These are phyloP conservation scores for Bjerkandera adusta DNA, from an alignment of 1,284 basidiomycete species.

Conservation along the genomic window DNA sequence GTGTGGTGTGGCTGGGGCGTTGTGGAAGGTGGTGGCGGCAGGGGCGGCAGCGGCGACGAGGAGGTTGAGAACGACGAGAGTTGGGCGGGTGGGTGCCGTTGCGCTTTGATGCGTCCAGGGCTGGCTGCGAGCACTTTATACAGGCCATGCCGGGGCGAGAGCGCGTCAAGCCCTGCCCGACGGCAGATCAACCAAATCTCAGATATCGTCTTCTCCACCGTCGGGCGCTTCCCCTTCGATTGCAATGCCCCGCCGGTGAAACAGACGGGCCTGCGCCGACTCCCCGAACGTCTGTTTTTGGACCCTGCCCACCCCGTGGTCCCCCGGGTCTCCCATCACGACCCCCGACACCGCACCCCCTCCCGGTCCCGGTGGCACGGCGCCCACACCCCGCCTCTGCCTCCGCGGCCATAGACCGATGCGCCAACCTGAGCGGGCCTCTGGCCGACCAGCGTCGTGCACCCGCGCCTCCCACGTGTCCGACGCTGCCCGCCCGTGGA, in stretches of 20 bases:
- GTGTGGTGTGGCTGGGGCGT: not conserved
- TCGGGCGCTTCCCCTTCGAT: no score
- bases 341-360: no score
- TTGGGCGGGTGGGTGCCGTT: not conserved
- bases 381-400: no score
- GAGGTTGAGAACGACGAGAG: not conserved
- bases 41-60: not conserved
- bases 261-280: not conserved
- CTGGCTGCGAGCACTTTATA: conserved; percentile 11
- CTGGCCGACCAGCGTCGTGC: no score
- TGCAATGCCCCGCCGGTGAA: conserved; percentile 1
- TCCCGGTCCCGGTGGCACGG: no score
- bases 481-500: no score
- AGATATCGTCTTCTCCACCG: conserved; percentile 1
- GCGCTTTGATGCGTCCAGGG: not conserved
- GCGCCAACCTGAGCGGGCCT: no score
- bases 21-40: not conserved
- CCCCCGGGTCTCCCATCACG: no score
- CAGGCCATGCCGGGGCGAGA: conserved; percentile 13
- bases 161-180: conserved; percentile 10
- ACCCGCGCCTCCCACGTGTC: no score
- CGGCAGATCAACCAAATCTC: conserved; percentile 8
- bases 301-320: not conserved
- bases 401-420: no score
- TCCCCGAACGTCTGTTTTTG: not conserved